Conservation (phyloP, 139 green algal genomes). For the Micromonas pusilla region DNA sequence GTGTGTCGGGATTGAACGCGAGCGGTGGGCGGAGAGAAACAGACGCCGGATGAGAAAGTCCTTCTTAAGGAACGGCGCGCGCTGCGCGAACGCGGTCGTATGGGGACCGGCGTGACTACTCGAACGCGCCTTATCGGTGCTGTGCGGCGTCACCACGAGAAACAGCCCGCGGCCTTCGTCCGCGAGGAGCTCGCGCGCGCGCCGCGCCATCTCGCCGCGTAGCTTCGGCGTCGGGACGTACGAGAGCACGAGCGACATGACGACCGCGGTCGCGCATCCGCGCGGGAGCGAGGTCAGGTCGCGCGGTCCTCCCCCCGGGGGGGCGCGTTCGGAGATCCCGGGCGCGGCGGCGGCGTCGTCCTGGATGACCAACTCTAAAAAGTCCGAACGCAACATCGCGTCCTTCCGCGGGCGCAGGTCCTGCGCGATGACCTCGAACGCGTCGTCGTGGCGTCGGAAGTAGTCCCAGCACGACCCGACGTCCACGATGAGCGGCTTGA, state of each 20-base stretch:
- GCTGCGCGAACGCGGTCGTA: too few species aligned
- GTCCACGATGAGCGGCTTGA: too few species aligned
- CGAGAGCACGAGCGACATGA: not conserved
- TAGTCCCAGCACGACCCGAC: slow-evolving; percentile 16
- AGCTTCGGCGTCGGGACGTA: slow-evolving; percentile 15
- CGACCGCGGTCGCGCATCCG: not conserved
- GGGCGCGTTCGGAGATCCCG: too few species aligned
- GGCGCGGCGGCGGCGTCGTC: too few species aligned
- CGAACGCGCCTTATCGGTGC: slow-evolving; percentile 16
- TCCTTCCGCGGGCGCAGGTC: not conserved
- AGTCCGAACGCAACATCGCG: not conserved
- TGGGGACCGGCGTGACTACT: too few species aligned
- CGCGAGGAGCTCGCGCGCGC: not conserved
- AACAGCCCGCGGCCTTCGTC: not conserved
- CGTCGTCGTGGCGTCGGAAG: not conserved
- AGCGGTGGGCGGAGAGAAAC: slow-evolving; percentile 8
- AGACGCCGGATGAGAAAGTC: too few species aligned
- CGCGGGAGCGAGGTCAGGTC: too few species aligned
- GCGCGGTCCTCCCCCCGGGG: too few species aligned
- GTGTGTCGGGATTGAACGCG: too few species aligned
- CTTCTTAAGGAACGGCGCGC: too few species aligned
- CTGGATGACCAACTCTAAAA: too few species aligned
- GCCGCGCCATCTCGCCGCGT: not conserved
- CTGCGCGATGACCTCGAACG: not conserved
- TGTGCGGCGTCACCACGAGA: slow-evolving; percentile 12